phyloP scores from a whole-genome alignment of 148 eudicot species.

The Persicaria maculosa region DNA sequence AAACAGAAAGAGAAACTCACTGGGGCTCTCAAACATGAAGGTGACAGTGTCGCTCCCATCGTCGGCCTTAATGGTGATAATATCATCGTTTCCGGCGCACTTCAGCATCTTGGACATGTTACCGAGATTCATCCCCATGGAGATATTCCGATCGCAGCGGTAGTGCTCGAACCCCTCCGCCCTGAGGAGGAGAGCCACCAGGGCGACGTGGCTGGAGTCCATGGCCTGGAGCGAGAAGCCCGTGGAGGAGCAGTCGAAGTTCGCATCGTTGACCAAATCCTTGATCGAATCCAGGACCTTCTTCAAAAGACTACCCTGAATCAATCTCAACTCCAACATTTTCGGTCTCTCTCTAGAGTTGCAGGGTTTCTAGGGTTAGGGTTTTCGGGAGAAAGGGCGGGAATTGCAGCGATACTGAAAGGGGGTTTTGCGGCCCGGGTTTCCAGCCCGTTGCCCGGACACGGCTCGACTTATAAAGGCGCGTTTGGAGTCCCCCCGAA shows the following conservation, averaged over 20 bases:
- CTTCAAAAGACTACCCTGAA: slow-evolving; percentile 72
- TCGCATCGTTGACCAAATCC: slow-evolving; percentile 69
- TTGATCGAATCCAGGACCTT: slow-evolving; percentile 71
- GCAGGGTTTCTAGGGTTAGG: slow-evolving; percentile 34
- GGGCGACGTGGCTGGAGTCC: slow-evolving; percentile 82
- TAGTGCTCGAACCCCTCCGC: slow-evolving; percentile 86
- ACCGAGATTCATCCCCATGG: slow-evolving; percentile 75
- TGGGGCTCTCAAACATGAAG: slow-evolving; percentile 82
- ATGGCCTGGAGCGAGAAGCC: slow-evolving; percentile 89
- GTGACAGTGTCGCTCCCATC: slow-evolving; percentile 85
- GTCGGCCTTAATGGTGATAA: slow-evolving; percentile 77
- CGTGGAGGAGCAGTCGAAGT: slow-evolving; percentile 72
- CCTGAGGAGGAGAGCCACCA: slow-evolving; percentile 61
- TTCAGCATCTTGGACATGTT: slow-evolving; percentile 78
- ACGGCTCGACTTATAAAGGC: too few relatives aligned
- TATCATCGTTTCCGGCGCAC: slow-evolving; percentile 81
- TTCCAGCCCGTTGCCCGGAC: background rate
- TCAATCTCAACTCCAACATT: slow-evolving; percentile 75
- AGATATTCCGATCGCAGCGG: slow-evolving; percentile 64
- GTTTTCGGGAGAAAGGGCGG: slow-evolving; percentile 21
- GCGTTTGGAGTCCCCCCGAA: too few relatives aligned
- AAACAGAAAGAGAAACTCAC: slow-evolving; percentile 28
- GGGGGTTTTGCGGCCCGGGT: background rate
- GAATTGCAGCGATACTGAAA: background rate
- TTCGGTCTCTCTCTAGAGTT: slow-evolving; percentile 8